phyloP scores from a whole-genome alignment of 2,329 filamentous ascomycete genomes.

The Exophiala alcalophila region DNA sequence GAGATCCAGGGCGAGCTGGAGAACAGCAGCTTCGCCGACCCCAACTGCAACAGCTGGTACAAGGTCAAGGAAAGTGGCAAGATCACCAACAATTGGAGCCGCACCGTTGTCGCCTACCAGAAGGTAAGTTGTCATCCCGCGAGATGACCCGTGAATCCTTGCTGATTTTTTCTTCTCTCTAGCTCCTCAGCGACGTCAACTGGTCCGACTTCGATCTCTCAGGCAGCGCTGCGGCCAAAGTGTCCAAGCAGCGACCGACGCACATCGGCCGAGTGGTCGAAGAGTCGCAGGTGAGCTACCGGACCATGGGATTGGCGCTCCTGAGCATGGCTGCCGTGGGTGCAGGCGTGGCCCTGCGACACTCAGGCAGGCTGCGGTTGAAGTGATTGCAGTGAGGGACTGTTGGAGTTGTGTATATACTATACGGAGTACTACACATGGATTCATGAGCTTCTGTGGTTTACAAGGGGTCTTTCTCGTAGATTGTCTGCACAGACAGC shows the following conservation, averaged over 20 bases:
- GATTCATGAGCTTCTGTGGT: too few relatives aligned
- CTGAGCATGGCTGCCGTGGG: conserved; percentile 65
- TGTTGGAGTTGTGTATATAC: not conserved
- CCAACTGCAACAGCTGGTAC: conserved; percentile 56
- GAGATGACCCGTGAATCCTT: not conserved
- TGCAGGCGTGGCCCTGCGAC: conserved; percentile 18
- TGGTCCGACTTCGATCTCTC: conserved; percentile 33
- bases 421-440: conserved; percentile 3
- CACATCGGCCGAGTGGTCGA: conserved; percentile 38
- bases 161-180: conserved; percentile 7
- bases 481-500: too few relatives aligned
- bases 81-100: conserved; percentile 58
- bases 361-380: conserved; percentile 19
- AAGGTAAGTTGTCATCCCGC: conserved; percentile 31
- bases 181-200: conserved; percentile 32
- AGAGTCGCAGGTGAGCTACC: conserved; percentile 36
- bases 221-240: conserved; percentile 25
- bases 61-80: conserved; percentile 51
- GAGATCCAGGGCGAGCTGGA: conserved; percentile 35
- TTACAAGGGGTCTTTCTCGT: too few relatives aligned
- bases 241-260: conserved; percentile 14
- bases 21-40: conserved; percentile 52
- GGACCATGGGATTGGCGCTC: conserved; percentile 64
- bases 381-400: conserved; percentile 1
- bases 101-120: conserved; percentile 57